Evolutionary conservation across 1,284 basidiomycete genomes (phyloP).

Genomic region (Leucoagaricus sp.): DNA sequence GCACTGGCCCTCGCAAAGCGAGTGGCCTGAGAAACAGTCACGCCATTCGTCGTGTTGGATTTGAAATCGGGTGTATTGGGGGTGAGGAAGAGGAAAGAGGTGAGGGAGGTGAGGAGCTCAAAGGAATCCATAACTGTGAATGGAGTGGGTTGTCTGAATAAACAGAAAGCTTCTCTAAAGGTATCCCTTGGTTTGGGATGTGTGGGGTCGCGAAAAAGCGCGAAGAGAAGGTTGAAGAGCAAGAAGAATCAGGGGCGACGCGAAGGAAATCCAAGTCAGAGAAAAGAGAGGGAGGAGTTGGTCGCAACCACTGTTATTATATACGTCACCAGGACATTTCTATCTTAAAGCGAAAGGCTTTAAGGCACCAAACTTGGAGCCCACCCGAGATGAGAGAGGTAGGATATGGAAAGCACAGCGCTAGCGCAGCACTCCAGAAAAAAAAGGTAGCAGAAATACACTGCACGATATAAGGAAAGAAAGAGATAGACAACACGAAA

Average conservation of each 20-base stretch:
- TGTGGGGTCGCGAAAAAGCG: not conserved
- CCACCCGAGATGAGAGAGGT: too few species aligned
- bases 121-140: conserved; percentile 1
- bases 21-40: not conserved
- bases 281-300: not conserved
- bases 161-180: not conserved
- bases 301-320: conserved; percentile 1
- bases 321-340: not conserved
- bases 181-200: not conserved
- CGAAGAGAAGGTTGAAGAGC: not conserved
- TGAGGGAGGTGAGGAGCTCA: not conserved
- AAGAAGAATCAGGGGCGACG: not conserved
- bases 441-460: too few species aligned
- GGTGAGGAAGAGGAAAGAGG: not conserved
- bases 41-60: not conserved
- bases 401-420: too few species aligned
- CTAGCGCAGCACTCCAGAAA: too few species aligned
- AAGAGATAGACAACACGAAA: too few species aligned
- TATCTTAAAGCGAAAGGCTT: not conserved
- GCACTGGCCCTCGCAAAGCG: not conserved
- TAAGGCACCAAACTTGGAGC: not conserved
- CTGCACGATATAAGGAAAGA: too few species aligned
- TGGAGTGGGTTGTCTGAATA: not conserved
- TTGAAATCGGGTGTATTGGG: not conserved
- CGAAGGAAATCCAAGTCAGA: not conserved